Evolutionary conservation across 805 yeast genomes (phyloP).

Genomic region (Cephaloascus fragrans): DNA sequence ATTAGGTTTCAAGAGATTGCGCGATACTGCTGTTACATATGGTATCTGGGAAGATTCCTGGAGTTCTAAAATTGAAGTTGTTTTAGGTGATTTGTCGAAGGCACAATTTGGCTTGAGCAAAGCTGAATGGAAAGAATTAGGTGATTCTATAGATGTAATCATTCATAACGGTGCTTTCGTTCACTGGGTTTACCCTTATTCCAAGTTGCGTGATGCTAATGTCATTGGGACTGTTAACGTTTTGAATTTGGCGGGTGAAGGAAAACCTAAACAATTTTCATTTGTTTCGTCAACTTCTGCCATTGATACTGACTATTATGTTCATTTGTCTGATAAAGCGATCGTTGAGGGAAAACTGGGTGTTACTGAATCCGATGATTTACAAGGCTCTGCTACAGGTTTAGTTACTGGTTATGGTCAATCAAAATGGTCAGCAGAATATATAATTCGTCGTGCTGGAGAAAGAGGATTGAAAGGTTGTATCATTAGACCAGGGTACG

Average conservation of each 20-base stretch:
- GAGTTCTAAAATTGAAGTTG: conserved; percentile 50
- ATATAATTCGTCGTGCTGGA: conserved; percentile 82
- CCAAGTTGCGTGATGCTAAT: conserved; percentile 84
- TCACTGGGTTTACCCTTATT: conserved; percentile 97
- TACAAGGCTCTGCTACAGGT: conserved; percentile 73
- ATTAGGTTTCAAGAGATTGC: conserved; percentile 69
- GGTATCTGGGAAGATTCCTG: conserved; percentile 70
- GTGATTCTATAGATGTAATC: conserved; percentile 62
- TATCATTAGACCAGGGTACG: conserved; percentile 92
- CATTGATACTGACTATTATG: conserved; percentile 75
- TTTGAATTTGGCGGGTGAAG: conserved; percentile 63
- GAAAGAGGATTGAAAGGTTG: conserved; percentile 79
- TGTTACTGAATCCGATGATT: conserved; percentile 72
- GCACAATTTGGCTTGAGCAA: conserved; percentile 62
- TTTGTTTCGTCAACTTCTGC: conserved; percentile 96
- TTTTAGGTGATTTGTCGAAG: conserved; percentile 73
- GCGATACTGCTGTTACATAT: conserved; percentile 66
- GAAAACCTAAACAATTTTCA: conserved; percentile 77
- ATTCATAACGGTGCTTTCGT: conserved; percentile 97
- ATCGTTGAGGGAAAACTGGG: conserved; percentile 60
- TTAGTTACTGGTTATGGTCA: conserved; percentile 94
- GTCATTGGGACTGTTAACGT: conserved; percentile 84
- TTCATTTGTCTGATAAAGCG: conserved; percentile 64
- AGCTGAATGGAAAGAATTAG: conserved; percentile 47
- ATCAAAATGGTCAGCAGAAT: conserved; percentile 95